phyloP scores from a whole-genome alignment of 495 filamentous ascomycete genomes.

The Podospora bellae-mahoneyi region DNA sequence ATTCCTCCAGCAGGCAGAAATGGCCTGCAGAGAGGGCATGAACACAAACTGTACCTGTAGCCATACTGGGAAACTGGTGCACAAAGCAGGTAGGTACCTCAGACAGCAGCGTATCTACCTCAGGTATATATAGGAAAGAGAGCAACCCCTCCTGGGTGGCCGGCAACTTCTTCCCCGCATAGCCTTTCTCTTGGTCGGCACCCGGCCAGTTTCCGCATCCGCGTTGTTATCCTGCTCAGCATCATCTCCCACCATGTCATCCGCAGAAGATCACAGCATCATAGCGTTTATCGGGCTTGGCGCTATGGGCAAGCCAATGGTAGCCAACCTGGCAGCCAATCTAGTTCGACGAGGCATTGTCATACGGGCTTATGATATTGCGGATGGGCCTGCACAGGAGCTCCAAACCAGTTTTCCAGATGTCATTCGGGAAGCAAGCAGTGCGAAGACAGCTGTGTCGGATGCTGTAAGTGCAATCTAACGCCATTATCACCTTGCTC shows the following conservation, averaged over 20 bases:
- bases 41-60: conserved; percentile 39
- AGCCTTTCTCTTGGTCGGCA: conserved; percentile 10
- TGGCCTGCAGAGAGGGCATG: conserved; percentile 45
- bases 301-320: conserved; percentile 48
- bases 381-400: conserved; percentile 31
- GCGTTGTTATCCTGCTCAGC: conserved; percentile 9
- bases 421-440: neutral
- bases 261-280: neutral
- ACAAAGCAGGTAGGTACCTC: too few relatives aligned
- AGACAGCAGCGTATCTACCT: too few relatives aligned
- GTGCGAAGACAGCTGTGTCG: neutral
- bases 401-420: conserved; percentile 30
- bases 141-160: neutral
- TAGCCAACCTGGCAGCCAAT: conserved; percentile 39
- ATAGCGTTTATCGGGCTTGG: conserved; percentile 28
- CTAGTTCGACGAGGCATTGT: too few relatives aligned
- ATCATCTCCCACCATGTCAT: conserved; percentile 32
- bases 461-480: conserved; percentile 14
- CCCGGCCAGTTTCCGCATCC: neutral
- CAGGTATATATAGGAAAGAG: neutral
- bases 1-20: conserved; percentile 40
- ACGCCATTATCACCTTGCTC: neutral
- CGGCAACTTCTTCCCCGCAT: conserved; percentile 41
- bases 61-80: too few relatives aligned
- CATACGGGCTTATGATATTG: conserved; percentile 45